phyloP scores from a whole-genome alignment of 140 eudicot species.

The Erigeron philadelphicus region DNA sequence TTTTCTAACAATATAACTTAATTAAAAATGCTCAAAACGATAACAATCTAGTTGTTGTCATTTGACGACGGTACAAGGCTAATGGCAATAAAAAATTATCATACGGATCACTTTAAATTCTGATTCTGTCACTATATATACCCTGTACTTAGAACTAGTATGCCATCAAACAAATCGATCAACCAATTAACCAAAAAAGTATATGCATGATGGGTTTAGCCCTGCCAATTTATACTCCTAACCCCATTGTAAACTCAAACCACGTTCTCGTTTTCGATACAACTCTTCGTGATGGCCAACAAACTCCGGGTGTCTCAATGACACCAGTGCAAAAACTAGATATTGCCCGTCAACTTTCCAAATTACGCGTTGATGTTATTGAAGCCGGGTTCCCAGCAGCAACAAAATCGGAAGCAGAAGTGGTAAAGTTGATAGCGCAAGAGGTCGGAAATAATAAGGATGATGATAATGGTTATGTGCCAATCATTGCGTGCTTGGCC shows the following conservation, averaged over 20 bases:
- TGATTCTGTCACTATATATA: too few relatives aligned
- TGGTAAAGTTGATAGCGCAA: slow-evolving; percentile 6
- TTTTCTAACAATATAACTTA: too few relatives aligned
- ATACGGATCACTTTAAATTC: too few relatives aligned
- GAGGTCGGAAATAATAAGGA: slow-evolving; percentile 1
- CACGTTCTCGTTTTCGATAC: slow-evolving; percentile 29
- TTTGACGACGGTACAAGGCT: too few relatives aligned
- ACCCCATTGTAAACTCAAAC: not conserved
- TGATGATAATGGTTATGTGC: slow-evolving; percentile 1
- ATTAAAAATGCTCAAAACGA: too few relatives aligned
- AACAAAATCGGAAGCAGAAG: slow-evolving; percentile 2
- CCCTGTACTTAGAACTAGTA: too few relatives aligned
- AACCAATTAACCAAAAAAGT: too few relatives aligned
- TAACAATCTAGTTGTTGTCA: too few relatives aligned
- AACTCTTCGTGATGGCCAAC: slow-evolving; percentile 30
- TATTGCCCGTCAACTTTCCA: slow-evolving; percentile 13
- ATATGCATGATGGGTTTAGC: too few relatives aligned
- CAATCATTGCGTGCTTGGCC: not conserved
- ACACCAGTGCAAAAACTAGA: slow-evolving; percentile 12
- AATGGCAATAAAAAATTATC: too few relatives aligned
- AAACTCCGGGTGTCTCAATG: slow-evolving; percentile 24
- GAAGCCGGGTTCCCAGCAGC: slow-evolving; percentile 16
- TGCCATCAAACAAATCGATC: too few relatives aligned
- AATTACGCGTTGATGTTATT: slow-evolving; percentile 1
- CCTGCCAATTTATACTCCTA: too few relatives aligned